Evolutionary conservation across 768 basidiomycete species (phyloP).

Genomic region (Strobilomyces dryophilus): DNA sequence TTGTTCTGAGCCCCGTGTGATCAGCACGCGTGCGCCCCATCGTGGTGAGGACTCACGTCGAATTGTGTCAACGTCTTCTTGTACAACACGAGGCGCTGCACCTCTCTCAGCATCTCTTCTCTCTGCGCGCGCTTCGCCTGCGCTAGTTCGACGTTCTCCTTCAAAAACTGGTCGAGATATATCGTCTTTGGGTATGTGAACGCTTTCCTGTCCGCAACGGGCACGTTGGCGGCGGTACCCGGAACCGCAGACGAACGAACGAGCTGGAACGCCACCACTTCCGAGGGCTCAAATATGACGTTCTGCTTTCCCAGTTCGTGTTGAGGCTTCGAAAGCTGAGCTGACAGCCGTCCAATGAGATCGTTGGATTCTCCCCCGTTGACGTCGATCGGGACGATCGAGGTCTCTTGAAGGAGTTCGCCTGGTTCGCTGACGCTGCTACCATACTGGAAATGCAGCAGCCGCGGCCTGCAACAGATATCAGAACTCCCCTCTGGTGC

Average conservation of each 20-base stretch:
- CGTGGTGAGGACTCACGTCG: constrained; percentile 44
- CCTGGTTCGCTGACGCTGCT: constrained; percentile 35
- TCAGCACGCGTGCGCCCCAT: background rate
- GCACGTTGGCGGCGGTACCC: constrained; percentile 10
- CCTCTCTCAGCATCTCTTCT: constrained; percentile 42
- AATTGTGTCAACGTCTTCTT: constrained; percentile 47
- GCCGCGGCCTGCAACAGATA: constrained; percentile 24
- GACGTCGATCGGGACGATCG: constrained; percentile 51
- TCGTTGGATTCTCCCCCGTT: constrained; percentile 46
- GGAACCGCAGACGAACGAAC: constrained; percentile 24
- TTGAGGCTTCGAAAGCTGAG: constrained; percentile 30
- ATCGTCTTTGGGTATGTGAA: constrained; percentile 63
- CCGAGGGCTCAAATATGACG: constrained; percentile 60
- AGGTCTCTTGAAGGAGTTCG: constrained; percentile 33
- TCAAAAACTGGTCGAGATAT: constrained; percentile 71
- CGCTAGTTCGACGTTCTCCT: constrained; percentile 47
- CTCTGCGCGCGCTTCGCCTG: constrained; percentile 32
- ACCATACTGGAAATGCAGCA: constrained; percentile 58
- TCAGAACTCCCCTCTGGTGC: constrained; percentile 3
- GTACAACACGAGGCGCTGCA: constrained; percentile 42
- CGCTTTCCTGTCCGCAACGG: constrained; percentile 25
- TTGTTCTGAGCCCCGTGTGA: constrained; percentile 39
- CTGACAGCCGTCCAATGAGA: constrained; percentile 48
- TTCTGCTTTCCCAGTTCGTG: constrained; percentile 39
- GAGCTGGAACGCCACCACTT: constrained; percentile 58